Base-by-base conservation (phyloP, 2,329 filamentous ascomycete species). In the Cladosporium sp. region DNA sequence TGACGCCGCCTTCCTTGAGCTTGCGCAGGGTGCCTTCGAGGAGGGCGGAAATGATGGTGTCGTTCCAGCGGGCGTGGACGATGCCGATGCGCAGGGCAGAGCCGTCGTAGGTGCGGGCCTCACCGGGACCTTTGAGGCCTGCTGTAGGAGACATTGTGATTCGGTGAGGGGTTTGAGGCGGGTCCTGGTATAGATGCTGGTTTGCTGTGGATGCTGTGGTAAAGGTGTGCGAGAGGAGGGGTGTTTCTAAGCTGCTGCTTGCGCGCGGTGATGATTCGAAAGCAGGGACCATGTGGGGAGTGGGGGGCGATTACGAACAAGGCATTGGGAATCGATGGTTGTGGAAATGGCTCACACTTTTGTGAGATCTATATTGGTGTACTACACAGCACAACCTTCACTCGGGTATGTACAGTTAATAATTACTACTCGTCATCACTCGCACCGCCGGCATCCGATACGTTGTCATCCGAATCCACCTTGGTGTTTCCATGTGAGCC, bases 31-130 rank as follows among this genome's bases (percentile, higher is more conserved):
- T 85, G 63, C 94, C 94, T 53, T 83, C 79, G 60, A 99, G 82
- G 58, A 99, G 85, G 54, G 91, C 86, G 59, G 89, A 86, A 74
- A 97, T 96, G 72, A 99, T 90, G 64, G 82, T 83, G 64, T 81
- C 82, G 78, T 99, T 99, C 94, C 94, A 99, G 68, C 94, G 87
- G 59, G 93, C 93, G 77, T 97, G 94, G 59, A 99, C 84, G 71
- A 99, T 97, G 71, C 89, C 93, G 71, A 99, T 87, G 71, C 94
- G 90, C 63, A 99, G 84, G 69, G 79, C 80, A 9, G 75, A 76
- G 64, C 78, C 56, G 50, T 58, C 49, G 56, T 58, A 54, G 50
- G 39, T 47, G 36, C 39, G 39, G 34, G 50, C 42, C 40, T 45
- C 49, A 49, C 56, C 56, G 50, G 56, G 56, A 32, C 56, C 56